Evolutionary conservation across 371 early-diverging fungal genomes (phyloP).

Genomic region (Mucor plumbeus): DNA sequence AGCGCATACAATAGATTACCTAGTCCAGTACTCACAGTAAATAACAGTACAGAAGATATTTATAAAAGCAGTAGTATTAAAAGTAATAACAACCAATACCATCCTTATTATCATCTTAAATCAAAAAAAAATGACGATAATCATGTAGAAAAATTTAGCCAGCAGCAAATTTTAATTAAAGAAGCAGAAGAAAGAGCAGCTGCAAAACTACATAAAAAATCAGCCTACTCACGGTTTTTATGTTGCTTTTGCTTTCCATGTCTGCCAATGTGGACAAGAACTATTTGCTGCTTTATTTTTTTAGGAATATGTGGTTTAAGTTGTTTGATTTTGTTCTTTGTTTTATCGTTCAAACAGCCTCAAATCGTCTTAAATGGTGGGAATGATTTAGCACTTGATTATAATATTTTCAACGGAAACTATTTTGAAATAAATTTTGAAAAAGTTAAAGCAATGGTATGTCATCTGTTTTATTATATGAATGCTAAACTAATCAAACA

Average conservation of each 20-base stretch:
- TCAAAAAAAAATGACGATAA: background rate
- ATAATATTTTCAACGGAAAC: conserved; percentile 18
- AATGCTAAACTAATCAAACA: background rate
- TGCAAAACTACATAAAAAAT: background rate
- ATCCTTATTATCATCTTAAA: background rate
- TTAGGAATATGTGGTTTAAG: conserved; percentile 7
- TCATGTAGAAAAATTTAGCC: conserved; percentile 11
- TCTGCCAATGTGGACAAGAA: conserved; percentile 27
- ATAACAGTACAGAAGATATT: background rate
- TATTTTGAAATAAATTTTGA: conserved; percentile 22
- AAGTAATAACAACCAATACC: background rate
- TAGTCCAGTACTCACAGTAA: conserved; percentile 7
- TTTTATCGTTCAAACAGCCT: conserved; percentile 10
- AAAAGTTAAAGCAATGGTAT: conserved; percentile 20
- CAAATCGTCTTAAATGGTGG: conserved; percentile 12
- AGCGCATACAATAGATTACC: conserved; percentile 10
- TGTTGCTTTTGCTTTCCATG: conserved; percentile 24
- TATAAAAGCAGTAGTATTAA: background rate
- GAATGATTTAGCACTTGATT: background rate
- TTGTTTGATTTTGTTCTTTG: background rate
- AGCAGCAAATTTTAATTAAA: background rate
- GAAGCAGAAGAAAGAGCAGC: conserved; percentile 9
- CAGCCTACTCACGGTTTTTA: conserved; percentile 5
- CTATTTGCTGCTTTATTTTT: conserved; percentile 21
- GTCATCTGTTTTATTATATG: background rate